A percentile compares a stretch with the other conserved stretches of the same genome.
phyloP scores from a whole-genome alignment of 495 filamentous ascomycete genomes.

The Penicillium diatomitis region DNA sequence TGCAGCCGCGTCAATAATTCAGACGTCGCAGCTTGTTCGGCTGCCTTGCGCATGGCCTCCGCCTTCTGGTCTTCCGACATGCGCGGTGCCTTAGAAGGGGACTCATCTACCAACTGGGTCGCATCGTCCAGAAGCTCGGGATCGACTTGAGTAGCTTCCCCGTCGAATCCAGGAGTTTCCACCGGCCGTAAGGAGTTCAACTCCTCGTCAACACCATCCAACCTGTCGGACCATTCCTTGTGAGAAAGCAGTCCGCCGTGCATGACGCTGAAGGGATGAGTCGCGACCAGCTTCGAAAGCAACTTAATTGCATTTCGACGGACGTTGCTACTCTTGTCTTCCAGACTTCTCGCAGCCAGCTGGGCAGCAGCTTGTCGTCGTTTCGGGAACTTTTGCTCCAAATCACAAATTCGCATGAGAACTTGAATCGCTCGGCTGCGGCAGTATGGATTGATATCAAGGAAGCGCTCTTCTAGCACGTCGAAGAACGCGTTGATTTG shows the following conservation, averaged over 20 bases:
- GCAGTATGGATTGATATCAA: constrained; percentile 96
- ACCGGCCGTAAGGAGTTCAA: constrained; percentile 70
- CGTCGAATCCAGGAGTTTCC: constrained; percentile 66
- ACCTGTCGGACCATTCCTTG: constrained; percentile 73
- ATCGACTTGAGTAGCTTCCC: constrained; percentile 55
- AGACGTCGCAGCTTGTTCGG: constrained; percentile 62
- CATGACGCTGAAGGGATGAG: constrained; percentile 86
- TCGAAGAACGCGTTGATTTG: constrained; percentile 97
- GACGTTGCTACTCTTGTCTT: constrained; percentile 98
- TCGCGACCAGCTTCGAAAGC: constrained; percentile 75
- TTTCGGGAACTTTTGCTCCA: constrained; percentile 93
- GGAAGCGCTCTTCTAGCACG: constrained; percentile 88
- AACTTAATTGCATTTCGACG: constrained; percentile 91
- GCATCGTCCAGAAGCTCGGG: constrained; percentile 78
- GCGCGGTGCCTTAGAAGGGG: constrained; percentile 50
- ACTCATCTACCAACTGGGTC: constrained; percentile 63
- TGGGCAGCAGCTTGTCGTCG: constrained; percentile 78
- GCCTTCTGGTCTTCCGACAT: constrained; percentile 52
- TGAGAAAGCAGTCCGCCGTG: constrained; percentile 79
- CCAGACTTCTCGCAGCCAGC: constrained; percentile 75
- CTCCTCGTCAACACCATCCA: constrained; percentile 73
- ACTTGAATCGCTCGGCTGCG: constrained; percentile 88
- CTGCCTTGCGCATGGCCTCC: constrained; percentile 51
- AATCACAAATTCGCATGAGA: constrained; percentile 79
- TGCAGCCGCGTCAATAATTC: constrained; percentile 79